phyloP scores from a whole-genome alignment of 345 rosid genomes.

The Ceriops tagal region DNA sequence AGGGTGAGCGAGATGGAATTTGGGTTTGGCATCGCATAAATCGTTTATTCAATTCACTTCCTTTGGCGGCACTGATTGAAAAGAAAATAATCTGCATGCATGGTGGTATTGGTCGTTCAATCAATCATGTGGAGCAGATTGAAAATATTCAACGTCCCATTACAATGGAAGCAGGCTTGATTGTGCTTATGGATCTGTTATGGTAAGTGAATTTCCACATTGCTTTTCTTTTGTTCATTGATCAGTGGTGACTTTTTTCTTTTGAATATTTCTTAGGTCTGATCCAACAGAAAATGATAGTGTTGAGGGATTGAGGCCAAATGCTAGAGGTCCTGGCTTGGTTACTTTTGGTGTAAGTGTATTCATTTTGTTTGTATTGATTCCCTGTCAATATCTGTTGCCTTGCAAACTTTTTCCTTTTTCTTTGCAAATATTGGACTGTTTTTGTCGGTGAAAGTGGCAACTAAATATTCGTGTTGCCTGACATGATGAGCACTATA shows the following conservation, averaged over 20 bases:
- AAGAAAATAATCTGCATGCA: conserved; percentile 99
- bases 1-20: conserved; percentile 99
- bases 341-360: conserved; percentile 94
- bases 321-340: conserved; percentile 98
- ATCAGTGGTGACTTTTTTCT: conserved; percentile 16
- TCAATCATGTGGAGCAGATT: conserved; percentile 94
- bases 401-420: too few species aligned
- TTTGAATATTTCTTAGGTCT: conserved; percentile 53
- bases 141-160: conserved; percentile 95
- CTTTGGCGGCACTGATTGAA: conserved; percentile 91
- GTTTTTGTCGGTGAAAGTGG: too few species aligned
- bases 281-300: conserved; percentile 99
- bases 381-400: neutral
- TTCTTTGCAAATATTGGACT: too few species aligned
- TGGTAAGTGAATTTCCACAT: conserved; percentile 53
- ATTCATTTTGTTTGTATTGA: neutral
- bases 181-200: conserved; percentile 92
- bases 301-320: conserved; percentile 96
- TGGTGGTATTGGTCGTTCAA: conserved; percentile 98
- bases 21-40: conserved; percentile 99
- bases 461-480: too few species aligned
- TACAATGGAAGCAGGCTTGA: conserved; percentile 94
- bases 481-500: too few species aligned
- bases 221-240: conserved; percentile 14
- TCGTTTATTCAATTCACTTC: conserved; percentile 96